Evolutionary conservation across 148 eudicot species (phyloP), one percentile per base, ranked within the genome.

Genomic region (Salicornia ramosissima): DNA sequence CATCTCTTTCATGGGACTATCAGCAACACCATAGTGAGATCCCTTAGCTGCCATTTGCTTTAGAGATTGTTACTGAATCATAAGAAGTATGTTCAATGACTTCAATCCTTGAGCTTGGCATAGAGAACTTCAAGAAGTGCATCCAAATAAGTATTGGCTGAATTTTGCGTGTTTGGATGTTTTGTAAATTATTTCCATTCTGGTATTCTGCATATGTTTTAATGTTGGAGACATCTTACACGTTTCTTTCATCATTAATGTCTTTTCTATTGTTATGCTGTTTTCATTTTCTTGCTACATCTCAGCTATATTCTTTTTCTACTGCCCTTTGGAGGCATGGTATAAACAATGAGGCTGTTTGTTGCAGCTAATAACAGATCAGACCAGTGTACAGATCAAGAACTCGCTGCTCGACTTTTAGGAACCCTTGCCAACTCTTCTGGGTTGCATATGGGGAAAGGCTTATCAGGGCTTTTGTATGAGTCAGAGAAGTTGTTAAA

Each of bases 371-470:
- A 78, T 33, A 71, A 78, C 71, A 81, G 60, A 43, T 77, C 89
- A 45, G 85, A 83, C 66, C 88, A 83, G 56, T 57, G 80, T 14
- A 78, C 80, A 34, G 86, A 84, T 77, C 86, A 82, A 67, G 86
- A 87, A 77, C 72, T 87, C 50, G 74, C 85, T 33, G 75, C 87
- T 54, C 88, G 87, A 76, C 83, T 92, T 36, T 68, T 89, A 77
- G 84, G 77, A 70, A 87, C 77, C 79, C 83, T 92, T 82, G 86
- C 86, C 39, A 83, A 54, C 77, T 79, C 82, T 57, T 69, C 90
- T 70, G 89, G 83, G 46, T 21, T 82, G 70, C 78, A 39, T 30
- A 71, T 68, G 22, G 86, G 72, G 25, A 76, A 64, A 25, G 80
- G 79, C 58, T 45, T 75, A 36, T 65, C 79, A 76, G 87, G 80